Conservation (phyloP, 768 basidiomycete genomes). For the Lentinula lateritia region DNA sequence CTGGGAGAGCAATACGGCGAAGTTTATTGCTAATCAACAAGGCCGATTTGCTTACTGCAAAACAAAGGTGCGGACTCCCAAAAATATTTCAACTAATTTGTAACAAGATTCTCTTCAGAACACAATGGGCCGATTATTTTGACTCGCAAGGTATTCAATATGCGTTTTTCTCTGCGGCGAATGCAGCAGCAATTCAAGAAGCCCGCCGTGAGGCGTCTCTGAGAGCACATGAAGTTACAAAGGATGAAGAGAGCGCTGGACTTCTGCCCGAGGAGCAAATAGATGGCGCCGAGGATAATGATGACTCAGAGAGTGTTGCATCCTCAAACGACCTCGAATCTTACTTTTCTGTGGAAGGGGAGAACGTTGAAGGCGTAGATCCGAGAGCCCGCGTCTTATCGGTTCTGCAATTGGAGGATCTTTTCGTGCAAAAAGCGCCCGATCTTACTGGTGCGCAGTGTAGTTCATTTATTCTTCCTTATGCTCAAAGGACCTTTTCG, state of each 20-base stretch:
- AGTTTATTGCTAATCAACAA: slow-evolving; percentile 92
- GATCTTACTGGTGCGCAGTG: slow-evolving; percentile 51
- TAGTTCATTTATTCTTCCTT: not conserved
- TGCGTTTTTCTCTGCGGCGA: slow-evolving; percentile 91
- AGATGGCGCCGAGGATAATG: slow-evolving; percentile 24
- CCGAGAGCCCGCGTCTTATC: slow-evolving; percentile 72
- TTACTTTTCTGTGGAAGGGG: slow-evolving; percentile 51
- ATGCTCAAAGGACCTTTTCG: not conserved
- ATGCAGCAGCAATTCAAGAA: slow-evolving; percentile 80
- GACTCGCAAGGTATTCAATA: slow-evolving; percentile 69
- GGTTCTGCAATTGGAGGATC: slow-evolving; percentile 81
- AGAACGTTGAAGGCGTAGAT: slow-evolving; percentile 46
- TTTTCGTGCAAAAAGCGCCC: slow-evolving; percentile 71
- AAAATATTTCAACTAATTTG: not conserved
- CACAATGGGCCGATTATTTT: slow-evolving; percentile 89
- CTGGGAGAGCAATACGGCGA: slow-evolving; percentile 65
- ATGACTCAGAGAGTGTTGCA: slow-evolving; percentile 16
- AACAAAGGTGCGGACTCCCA: slow-evolving; percentile 64
- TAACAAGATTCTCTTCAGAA: slow-evolving; percentile 33
- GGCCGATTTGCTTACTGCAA: slow-evolving; percentile 80
- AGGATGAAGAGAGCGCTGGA: slow-evolving; percentile 7
- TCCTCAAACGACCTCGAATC: slow-evolving; percentile 25
- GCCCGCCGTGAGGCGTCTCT: slow-evolving; percentile 48
- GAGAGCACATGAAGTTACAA: slow-evolving; percentile 16
- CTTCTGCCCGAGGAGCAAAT: slow-evolving; percentile 13